Conservation (phyloP, 2,329 filamentous ascomycete species). For the Macrophomina phaseolina region DNA sequence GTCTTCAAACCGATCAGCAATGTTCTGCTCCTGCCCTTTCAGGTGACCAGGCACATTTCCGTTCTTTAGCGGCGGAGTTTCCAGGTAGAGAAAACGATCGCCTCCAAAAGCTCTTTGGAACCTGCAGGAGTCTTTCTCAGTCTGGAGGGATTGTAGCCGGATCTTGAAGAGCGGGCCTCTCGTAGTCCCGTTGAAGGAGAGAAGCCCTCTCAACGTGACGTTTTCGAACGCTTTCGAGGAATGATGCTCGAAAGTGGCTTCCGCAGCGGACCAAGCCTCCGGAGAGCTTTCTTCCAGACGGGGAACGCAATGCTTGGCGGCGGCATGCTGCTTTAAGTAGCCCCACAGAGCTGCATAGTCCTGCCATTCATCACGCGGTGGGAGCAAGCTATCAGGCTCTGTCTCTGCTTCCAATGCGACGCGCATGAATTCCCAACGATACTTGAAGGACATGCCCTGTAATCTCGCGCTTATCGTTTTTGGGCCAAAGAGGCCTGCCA, state of each 20-base stretch:
- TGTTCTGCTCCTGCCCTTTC: conserved; percentile 32
- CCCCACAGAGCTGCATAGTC: conserved; percentile 35
- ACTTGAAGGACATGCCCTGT: conserved; percentile 37
- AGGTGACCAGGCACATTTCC: conserved; percentile 29
- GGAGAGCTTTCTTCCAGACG: conserved; percentile 30
- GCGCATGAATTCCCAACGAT: conserved; percentile 42
- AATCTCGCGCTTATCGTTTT: too few species aligned
- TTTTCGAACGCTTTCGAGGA: conserved; percentile 32
- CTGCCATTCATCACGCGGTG: not conserved
- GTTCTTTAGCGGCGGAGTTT: conserved; percentile 38
- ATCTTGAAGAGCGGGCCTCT: conserved; percentile 36
- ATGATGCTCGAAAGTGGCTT: conserved; percentile 6
- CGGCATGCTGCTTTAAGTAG: conserved; percentile 27
- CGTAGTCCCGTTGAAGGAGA: conserved; percentile 32
- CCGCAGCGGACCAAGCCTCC: conserved; percentile 37
- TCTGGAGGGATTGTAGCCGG: conserved; percentile 35
- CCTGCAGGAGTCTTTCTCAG: conserved; percentile 39
- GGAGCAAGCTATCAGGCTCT: not conserved
- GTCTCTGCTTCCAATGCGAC: conserved; percentile 33
- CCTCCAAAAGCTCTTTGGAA: conserved; percentile 46
- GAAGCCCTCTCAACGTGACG: conserved; percentile 42
- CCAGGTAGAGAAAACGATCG: conserved; percentile 51
- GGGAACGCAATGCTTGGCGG: not conserved
- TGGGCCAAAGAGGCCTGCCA: conserved; percentile 36
- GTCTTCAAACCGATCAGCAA: conserved; percentile 36